Base-by-base conservation (phyloP, 179 eudicot genomes). In the Beta macrorhiza region DNA sequence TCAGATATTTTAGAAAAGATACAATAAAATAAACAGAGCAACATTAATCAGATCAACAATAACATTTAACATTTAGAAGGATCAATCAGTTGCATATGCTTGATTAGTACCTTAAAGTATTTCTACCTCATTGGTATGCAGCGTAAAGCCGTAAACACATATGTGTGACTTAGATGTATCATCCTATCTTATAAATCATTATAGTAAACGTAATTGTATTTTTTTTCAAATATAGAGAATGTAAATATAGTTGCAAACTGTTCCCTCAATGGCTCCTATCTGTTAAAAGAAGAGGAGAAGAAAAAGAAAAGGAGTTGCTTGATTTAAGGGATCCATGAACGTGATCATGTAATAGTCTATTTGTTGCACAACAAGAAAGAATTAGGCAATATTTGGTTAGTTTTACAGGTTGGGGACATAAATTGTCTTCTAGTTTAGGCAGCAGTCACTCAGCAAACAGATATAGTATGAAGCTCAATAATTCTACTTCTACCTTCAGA, bases 401-500 rank as follows among this genome's bases (percentile, higher is more conserved):
- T 22, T 65, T 77, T 19, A 74, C 58, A 65, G 37, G 67, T 14
- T 12, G 65, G 45, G 52, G 15, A 74, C 16, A 52, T 13, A 4
- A 14, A 75, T 61, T 47, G 37, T n/a, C 25, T 44, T 76, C 22
- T 15, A 47, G 13, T 44, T 63, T 76, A 63, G 16, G 64, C 53
- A 29, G 45, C 70, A 52, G 69, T 16, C 49, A 57, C 67, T 62
- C 67, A 58, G n/a, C 9, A 77, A 51, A 44, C 67, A 51, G 64
- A 72, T 29, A 58, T 61, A 49, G 5, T 42, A 16, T 37, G 42
- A 61, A 75, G 22, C 56, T 69, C 78, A 47, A 51, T 19, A 47
- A n/a, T 67, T 81, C 72, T 19, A 51, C 63, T 68, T 75, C 32
- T 89, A 96, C 99, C 99, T 94, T 94, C 98, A 80, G 94, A 90